phyloP scores from a whole-genome alignment of 805 yeast species.

The Yarrowia deformans region DNA sequence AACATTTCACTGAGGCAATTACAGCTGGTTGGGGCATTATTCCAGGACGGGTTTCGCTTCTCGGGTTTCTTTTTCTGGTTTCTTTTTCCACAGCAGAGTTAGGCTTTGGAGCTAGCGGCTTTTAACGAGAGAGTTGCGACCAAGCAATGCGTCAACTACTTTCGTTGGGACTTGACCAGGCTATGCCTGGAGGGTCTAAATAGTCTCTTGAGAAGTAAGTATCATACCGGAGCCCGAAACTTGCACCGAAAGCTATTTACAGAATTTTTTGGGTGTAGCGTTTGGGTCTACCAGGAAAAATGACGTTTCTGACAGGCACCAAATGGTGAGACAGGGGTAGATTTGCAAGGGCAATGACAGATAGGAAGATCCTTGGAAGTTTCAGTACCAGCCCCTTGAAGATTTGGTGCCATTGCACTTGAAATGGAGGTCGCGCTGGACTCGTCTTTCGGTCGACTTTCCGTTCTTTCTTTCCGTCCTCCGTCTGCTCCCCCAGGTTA shows the following conservation, averaged over 20 bases:
- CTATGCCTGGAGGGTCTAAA: neutral
- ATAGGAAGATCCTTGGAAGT: no score
- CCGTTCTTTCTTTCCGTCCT: no score
- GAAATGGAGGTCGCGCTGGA: neutral
- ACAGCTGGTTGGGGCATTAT: neutral
- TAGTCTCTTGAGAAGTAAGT: neutral
- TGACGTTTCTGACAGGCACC: neutral
- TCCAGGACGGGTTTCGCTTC: neutral
- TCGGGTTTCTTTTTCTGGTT: no score
- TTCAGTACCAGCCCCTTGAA: no score
- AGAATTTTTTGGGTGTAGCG: no score
- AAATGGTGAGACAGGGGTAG: conserved; percentile 9
- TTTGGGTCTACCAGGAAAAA: no score
- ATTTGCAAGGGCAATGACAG: neutral
- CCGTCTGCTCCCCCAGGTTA: neutral
- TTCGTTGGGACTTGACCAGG: neutral
- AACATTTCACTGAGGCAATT: no score
- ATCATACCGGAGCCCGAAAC: neutral
- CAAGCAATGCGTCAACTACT: neutral
- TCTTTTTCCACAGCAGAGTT: neutral
- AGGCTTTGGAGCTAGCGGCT: conserved; percentile 3
- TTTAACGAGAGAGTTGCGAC: neutral
- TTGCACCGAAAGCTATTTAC: no score
- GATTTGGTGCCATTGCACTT: no score
- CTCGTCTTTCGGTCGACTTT: neutral